These are phyloP conservation scores for Sequoia sempervirens DNA, from an alignment of 75 land plant species.

Conservation along the genomic window DNA sequence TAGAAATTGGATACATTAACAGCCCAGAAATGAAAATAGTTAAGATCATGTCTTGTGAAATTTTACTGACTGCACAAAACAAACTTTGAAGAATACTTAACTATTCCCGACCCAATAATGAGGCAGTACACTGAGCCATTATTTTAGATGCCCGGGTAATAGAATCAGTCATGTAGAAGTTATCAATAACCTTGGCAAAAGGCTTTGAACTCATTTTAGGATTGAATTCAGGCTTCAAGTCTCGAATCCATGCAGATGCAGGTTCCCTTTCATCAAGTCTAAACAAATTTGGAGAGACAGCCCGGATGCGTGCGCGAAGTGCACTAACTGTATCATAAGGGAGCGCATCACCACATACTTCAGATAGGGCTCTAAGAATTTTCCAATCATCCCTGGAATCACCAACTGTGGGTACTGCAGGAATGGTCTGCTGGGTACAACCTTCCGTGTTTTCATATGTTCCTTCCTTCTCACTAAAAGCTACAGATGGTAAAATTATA, in stretches of 20 bases:
- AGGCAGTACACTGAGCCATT: slow-evolving; percentile 97
- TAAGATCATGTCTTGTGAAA: background rate
- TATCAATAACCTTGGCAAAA: slow-evolving; percentile 57
- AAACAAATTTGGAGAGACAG: slow-evolving; percentile 84
- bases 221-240: slow-evolving; percentile 42
- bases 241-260: slow-evolving; percentile 30
- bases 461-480: slow-evolving; percentile 95
- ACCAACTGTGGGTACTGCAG: slow-evolving; percentile 97
- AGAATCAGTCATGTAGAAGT: slow-evolving; percentile 95
- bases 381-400: slow-evolving; percentile 99
- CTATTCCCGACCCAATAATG: slow-evolving; percentile 13
- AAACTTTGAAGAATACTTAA: background rate
- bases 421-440: slow-evolving; percentile 68
- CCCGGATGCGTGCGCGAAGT: slow-evolving; percentile 67
- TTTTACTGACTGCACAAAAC: background rate
- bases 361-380: slow-evolving; percentile 87
- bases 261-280: slow-evolving; percentile 76
- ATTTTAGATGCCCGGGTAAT: slow-evolving; percentile 90
- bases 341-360: slow-evolving; percentile 67
- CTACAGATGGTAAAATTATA: slow-evolving; percentile 79
- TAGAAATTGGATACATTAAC: background rate
- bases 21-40: background rate
- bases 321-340: slow-evolving; percentile 71
- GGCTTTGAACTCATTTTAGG: slow-evolving; percentile 32
- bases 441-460: slow-evolving; percentile 97